These are phyloP conservation scores for Mycena leptocephala DNA, from an alignment of 768 basidiomycete species.

Conservation along the genomic window DNA sequence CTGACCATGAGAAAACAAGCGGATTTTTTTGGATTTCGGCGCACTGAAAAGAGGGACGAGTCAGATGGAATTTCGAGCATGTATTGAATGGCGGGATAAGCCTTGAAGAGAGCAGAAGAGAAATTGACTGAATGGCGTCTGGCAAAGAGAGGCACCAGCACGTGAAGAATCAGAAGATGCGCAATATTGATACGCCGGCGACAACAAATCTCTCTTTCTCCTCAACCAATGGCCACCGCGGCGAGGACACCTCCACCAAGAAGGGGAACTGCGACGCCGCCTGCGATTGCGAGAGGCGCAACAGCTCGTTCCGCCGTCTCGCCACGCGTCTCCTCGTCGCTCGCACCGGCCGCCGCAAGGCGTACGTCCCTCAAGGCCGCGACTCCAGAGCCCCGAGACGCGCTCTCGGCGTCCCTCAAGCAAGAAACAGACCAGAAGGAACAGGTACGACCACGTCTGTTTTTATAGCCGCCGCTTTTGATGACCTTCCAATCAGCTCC, in stretches of 20 bases:
- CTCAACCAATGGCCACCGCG: slow-evolving; percentile 68
- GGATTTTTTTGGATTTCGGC: slow-evolving; percentile 13
- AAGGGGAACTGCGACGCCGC: slow-evolving; percentile 63
- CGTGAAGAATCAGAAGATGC: too few relatives aligned
- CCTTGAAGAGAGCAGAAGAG: too few relatives aligned
- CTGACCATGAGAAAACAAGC: slow-evolving; percentile 34
- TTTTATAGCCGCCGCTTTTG: slow-evolving; percentile 16
- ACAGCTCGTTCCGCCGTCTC: slow-evolving; percentile 79
- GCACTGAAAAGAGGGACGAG: slow-evolving; percentile 25
- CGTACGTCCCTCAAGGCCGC: slow-evolving; percentile 67
- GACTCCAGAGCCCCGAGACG: slow-evolving; percentile 68
- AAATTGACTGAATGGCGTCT: too few relatives aligned
- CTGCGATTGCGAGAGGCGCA: slow-evolving; percentile 67
- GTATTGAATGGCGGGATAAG: too few relatives aligned
- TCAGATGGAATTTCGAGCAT: slow-evolving; percentile 23
- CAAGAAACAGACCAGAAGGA: slow-evolving; percentile 89
- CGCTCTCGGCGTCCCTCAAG: slow-evolving; percentile 75
- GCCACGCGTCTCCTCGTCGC: slow-evolving; percentile 69
- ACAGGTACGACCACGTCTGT: slow-evolving; percentile 64
- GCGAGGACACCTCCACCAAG: slow-evolving; percentile 64
- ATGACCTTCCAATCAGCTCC: slow-evolving; percentile 64
- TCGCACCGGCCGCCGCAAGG: slow-evolving; percentile 64
- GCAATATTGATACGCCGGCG: too few relatives aligned
- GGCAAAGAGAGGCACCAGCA: slow-evolving; percentile 17
- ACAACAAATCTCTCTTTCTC: neutral